A percentile compares a stretch with the other conserved stretches of the same genome.
These are phyloP conservation scores for Sporothrix globosa DNA, from an alignment of 2,329 filamentous ascomycete species.

Conservation along the genomic window DNA sequence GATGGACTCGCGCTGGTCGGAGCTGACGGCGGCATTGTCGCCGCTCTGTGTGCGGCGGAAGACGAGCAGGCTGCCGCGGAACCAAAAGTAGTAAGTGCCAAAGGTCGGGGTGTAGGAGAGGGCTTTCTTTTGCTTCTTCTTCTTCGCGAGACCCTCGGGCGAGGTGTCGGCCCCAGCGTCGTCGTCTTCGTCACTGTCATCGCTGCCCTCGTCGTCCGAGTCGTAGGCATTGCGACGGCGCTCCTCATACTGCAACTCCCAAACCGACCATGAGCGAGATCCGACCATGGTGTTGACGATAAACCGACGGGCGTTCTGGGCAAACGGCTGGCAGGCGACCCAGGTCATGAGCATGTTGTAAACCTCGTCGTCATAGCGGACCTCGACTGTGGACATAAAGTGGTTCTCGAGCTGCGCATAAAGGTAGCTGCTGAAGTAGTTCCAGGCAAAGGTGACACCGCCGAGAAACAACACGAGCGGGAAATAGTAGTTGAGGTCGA, in stretches of 20 bases:
- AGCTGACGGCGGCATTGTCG: slow-evolving; percentile 44
- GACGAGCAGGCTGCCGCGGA: slow-evolving; percentile 59
- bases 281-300: slow-evolving; percentile 66
- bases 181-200: slow-evolving; percentile 41
- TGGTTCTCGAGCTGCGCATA: slow-evolving; percentile 55
- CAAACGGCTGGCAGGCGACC: slow-evolving; percentile 66
- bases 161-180: neutral
- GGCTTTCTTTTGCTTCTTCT: slow-evolving; percentile 50
- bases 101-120: slow-evolving; percentile 68
- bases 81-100: slow-evolving; percentile 71
- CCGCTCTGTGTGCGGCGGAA: slow-evolving; percentile 58
- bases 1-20: slow-evolving; percentile 58
- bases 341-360: slow-evolving; percentile 74
- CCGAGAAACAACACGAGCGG: slow-evolving; percentile 58
- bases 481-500: slow-evolving; percentile 66
- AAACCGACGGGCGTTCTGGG: slow-evolving; percentile 62
- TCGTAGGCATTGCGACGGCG: slow-evolving; percentile 45
- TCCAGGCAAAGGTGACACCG: slow-evolving; percentile 54
- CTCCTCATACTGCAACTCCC: slow-evolving; percentile 50
- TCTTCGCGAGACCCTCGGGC: slow-evolving; percentile 25
- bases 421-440: slow-evolving; percentile 56
- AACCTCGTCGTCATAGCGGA: slow-evolving; percentile 70
- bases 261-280: slow-evolving; percentile 56
- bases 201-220: slow-evolving; percentile 45
- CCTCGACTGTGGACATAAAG: slow-evolving; percentile 67